Percentiles rank a stretch among this genome's conserved stretches.
Conservation (phyloP, 495 filamentous ascomycete species). For the Talaromyces liani region DNA sequence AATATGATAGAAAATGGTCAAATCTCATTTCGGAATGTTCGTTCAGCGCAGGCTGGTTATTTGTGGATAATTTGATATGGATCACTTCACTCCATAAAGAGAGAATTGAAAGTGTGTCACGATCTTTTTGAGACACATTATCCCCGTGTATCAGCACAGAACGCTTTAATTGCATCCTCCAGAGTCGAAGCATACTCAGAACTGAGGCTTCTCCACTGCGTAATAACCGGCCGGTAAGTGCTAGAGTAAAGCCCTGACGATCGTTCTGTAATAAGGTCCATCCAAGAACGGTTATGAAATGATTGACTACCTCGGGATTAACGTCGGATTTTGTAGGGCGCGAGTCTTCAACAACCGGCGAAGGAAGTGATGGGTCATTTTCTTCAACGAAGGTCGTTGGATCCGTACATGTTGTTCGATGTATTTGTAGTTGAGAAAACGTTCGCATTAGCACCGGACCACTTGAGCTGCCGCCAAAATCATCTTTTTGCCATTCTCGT, state of each 20-base stretch:
- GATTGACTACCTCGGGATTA: background rate
- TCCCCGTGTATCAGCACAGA: background rate
- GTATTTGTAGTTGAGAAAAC: conserved; percentile 10
- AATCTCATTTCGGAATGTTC: background rate
- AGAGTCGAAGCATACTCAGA: background rate
- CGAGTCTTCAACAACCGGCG: background rate
- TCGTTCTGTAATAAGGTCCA: background rate
- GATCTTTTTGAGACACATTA: background rate
- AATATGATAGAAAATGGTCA: background rate
- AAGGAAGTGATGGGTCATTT: background rate
- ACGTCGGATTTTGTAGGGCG: background rate
- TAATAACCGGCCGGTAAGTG: background rate
- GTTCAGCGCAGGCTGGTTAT: background rate
- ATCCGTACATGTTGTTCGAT: background rate
- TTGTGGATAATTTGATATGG: background rate
- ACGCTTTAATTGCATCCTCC: background rate
- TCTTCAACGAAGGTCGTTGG: background rate
- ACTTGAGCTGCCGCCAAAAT: background rate
- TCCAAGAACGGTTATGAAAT: background rate
- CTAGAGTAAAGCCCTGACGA: background rate
- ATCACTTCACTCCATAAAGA: background rate
- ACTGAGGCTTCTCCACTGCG: background rate
- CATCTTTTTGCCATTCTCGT: conserved; percentile 10
- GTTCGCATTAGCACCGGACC: conserved; percentile 6
- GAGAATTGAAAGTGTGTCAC: background rate